Evolutionary conservation across 129 eudicot species (phyloP), one percentile per base, ranked within the genome.

Genomic region (Scalesia atractyloides): DNA sequence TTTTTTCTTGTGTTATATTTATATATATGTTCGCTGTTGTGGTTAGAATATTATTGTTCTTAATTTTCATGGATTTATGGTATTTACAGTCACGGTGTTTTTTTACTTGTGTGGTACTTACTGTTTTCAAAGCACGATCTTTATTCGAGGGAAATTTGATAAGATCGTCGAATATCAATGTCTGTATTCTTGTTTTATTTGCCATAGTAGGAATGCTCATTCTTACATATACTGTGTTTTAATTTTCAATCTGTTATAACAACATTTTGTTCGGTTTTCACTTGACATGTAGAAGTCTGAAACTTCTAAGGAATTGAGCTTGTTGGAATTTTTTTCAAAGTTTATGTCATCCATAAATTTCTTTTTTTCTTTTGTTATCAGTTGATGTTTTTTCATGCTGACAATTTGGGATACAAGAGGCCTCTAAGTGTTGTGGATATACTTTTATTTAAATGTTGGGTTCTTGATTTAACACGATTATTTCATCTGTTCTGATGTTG

Each of bases 401-500:
- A 47, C 34, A 62, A 14, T 13, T 47, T 61, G 59, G 64, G 68
- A 60, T 41, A 16, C 13, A 15, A 58, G 59, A 43, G 57, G 17
- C 14, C 59, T 37, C 36, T 30, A 33, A 6, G 6, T 61, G 18
- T n/a, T 60, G 58, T 47, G 49, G 59, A 17, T 61, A 56, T 44
- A 43, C 60, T 16, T 54, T 54, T 26, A 15, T 26, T 58, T 16
- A 7, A 44, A 58, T 24, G 36, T 18, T 17, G 50, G 51, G 50
- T 58, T 58, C 39, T 24, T 72, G 58, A 57, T 56, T 61, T 61
- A 43, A 26, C 19, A 49, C 50, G 47, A 1, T 12, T 18, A 9
- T 73, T 57, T 16, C 53, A 19, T 62, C 13, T 73, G 48, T 47
- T 46, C 61, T 16, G n/a, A n/a, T 47, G 4, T 47, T 66, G 57